A percentile compares a stretch with the other conserved stretches of the same genome.
phyloP scores from a whole-genome alignment of 805 yeast species.

The Candida insectorum region DNA sequence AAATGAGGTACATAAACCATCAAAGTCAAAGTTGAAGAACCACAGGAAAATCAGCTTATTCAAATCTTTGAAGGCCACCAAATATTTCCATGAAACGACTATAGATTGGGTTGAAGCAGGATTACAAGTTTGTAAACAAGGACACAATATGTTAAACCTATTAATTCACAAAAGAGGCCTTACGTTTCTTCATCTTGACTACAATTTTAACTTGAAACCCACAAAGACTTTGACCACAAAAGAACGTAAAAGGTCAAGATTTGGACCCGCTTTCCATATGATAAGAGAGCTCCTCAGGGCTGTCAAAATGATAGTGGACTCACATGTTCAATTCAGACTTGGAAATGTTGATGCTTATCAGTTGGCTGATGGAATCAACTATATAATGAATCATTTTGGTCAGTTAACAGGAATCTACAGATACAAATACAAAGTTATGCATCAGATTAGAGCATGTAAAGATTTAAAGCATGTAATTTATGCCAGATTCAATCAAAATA shows the following conservation, averaged over 20 bases:
- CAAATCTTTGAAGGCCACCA: slow-evolving; percentile 68
- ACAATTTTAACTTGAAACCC: slow-evolving; percentile 93
- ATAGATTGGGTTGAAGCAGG: slow-evolving; percentile 99
- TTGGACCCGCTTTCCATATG: slow-evolving; percentile 93
- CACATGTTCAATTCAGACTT: slow-evolving; percentile 85
- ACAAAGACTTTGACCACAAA: slow-evolving; percentile 94
- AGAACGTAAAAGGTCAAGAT: slow-evolving; percentile 91
- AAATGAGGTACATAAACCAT: slow-evolving; percentile 58
- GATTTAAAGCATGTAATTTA: slow-evolving; percentile 92
- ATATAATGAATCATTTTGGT: slow-evolving; percentile 88
- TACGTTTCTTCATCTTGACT: slow-evolving; percentile 89
- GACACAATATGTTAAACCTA: slow-evolving; percentile 87
- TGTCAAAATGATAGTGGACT: slow-evolving; percentile 84
- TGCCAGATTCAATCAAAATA: slow-evolving; percentile 73
- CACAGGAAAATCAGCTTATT: slow-evolving; percentile 57
- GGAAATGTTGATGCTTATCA: slow-evolving; percentile 93
- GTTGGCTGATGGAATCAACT: slow-evolving; percentile 90
- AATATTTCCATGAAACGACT: slow-evolving; percentile 85
- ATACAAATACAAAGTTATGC: slow-evolving; percentile 97
- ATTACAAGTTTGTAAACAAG: slow-evolving; percentile 87
- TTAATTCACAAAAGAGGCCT: slow-evolving; percentile 87
- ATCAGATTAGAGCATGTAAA: slow-evolving; percentile 92
- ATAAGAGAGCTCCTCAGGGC: slow-evolving; percentile 85
- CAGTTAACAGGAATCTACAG: slow-evolving; percentile 95
- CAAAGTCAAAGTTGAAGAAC: slow-evolving; percentile 30